Evolutionary conservation across 768 basidiomycete species (phyloP), one percentile per base, ranked within the genome.

Genomic region (Tricholoma bakamatsutake): DNA sequence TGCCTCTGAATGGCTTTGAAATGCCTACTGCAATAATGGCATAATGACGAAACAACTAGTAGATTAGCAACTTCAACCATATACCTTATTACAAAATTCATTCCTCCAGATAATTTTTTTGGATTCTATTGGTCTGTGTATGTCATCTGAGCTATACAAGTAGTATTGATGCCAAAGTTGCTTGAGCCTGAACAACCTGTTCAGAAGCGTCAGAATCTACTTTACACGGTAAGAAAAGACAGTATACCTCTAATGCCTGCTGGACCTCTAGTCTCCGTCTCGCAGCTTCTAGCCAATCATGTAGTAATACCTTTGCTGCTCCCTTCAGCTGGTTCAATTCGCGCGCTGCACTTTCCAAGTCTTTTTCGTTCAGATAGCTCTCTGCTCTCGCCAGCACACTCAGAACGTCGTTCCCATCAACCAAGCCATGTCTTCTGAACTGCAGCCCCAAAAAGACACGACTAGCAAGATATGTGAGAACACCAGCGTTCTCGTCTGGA

Each of bases 231-330:
- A 40, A 48, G 46, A 50, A 15, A 35, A 40, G 42, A 43, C 47
- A 18, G 60, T 73, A 62, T 62, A 91, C 92, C 77, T 95, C 88
- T 61, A 99, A 69, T 40, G 93, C 91, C 70, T 98, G 96, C 68
- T 90, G 79, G 31, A 97, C 93, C 72, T 97, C 93, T 58, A 99
- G 69, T 67, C 94, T 80, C 66, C 81, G 77, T 60, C 96, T 78
- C 9, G 93, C 94, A 62, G 92, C 93, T 62, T 85, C 84, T 39
- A 99, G 73, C 97, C 96, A 99, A 71, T 98, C 96, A 34, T 77
- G 73, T 52, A 90, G 63, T 43, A 96, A 66, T 52, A 79, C 67
- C 70, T 85, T 88, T 13, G 88, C 88, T 56, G 88, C 83, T 1
- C 95, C 96, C 33, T 78, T 82, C 53, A 99, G 73, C 70, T 93